Evolutionary conservation across 331 rosid genomes (phyloP).

Genomic region (Arachis monticola): DNA sequence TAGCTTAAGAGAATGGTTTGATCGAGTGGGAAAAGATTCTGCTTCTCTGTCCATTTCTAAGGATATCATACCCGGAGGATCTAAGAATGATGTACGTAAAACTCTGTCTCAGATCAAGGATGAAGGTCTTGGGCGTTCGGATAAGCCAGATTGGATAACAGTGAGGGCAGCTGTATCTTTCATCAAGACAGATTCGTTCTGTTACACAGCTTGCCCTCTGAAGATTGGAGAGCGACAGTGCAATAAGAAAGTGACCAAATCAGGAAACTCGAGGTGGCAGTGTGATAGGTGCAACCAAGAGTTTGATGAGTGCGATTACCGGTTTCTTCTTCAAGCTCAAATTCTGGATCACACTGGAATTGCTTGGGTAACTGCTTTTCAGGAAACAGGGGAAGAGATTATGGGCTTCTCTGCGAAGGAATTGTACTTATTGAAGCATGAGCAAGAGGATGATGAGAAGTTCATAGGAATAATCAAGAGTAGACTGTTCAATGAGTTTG

Average conservation of each 20-base stretch:
- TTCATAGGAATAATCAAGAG: constrained; percentile 64
- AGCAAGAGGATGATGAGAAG: constrained; percentile 62
- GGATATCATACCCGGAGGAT: constrained; percentile 66
- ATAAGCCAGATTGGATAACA: constrained; percentile 93
- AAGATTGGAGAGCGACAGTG: constrained; percentile 97
- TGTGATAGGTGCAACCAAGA: constrained; percentile 97
- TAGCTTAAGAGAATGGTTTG: constrained; percentile 74
- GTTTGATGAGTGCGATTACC: constrained; percentile 88
- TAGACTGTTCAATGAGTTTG: constrained; percentile 62
- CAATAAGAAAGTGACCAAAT: constrained; percentile 80
- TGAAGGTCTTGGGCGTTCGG: constrained; percentile 94
- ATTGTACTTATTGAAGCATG: constrained; percentile 67
- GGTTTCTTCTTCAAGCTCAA: constrained; percentile 97
- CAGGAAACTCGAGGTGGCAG: constrained; percentile 69
- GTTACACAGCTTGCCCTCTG: constrained; percentile 94
- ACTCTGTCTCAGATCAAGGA: constrained; percentile 89
- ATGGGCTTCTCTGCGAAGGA: constrained; percentile 79
- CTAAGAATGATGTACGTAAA: constrained; percentile 82
- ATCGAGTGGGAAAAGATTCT: constrained; percentile 65
- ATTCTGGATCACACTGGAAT: constrained; percentile 84
- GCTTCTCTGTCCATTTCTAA: constrained; percentile 70
- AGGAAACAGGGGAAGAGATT: constrained; percentile 95
- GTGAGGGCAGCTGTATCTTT: constrained; percentile 81
- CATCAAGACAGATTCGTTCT: constrained; percentile 85
- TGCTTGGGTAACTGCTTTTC: constrained; percentile 97